Evolutionary conservation across 2,329 filamentous ascomycete species (phyloP), one percentile per base, ranked within the genome.

Genomic region (Elsinoe arachidis): DNA sequence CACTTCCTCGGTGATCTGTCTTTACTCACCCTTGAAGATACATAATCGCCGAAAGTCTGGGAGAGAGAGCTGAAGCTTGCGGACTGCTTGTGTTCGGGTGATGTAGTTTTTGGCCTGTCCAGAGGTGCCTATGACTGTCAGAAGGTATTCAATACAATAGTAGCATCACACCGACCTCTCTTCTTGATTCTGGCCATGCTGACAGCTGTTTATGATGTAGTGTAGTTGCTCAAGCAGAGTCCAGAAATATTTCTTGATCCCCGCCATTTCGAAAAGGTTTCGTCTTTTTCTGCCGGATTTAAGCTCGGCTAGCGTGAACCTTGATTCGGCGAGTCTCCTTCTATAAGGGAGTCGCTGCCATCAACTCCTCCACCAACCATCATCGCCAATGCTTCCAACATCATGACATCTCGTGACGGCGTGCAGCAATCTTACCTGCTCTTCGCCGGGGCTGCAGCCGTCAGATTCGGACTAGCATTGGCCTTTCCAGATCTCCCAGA

Each of bases 51-150:
- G 86, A 77, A 99, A 99, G 76, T 99, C 93, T 64, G 91, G 90
- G 58, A 99, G 83, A 68, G 88, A 96, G 74, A 99, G 88, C 76
- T 99, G 93, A 62, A 99, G 85, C 78, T 97, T 99, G 74, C 91
- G 90, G 67, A 99, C 90, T 46, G 93, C 93, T 78, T 96, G 90
- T 41, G 92, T 96, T 73, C 93, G 83, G 58, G 93, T 99, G 67
- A 99, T 90, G 79, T 92, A 99, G 81, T 99, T 99, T 78, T 93
- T 96, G 77, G 91, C 90, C 73, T 90, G 87, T 73, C 93, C 93
- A 71, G 91, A 80, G 72, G 88, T 84, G 70, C 91, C 84, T 86
- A 64, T 11, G 23, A 30, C 58, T 47, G 39, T 61, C 60, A 59
- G 56, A 47, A 12, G 26, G 9, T 23, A 23, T 10, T 38, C 11